Evolutionary conservation across 106 monocot species (phyloP).

Genomic region (Platanthera zijinensis): DNA sequence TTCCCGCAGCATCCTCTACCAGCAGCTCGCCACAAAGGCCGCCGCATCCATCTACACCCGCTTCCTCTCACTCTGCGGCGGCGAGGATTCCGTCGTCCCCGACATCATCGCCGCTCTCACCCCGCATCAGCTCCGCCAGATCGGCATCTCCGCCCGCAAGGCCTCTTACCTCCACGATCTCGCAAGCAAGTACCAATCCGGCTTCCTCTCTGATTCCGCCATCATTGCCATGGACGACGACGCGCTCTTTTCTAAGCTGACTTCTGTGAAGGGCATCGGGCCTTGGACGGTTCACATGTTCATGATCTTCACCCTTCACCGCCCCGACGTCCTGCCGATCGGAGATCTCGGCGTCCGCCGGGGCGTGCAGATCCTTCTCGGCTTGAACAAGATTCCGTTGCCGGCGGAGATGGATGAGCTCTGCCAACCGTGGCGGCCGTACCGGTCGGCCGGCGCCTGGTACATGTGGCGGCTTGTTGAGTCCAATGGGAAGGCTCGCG

Average conservation of each 20-base stretch:
- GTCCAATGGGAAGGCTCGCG: conserved; percentile 17
- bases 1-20: conserved; percentile 60
- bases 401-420: conserved; percentile 77
- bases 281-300: conserved; percentile 98
- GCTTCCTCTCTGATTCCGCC: conserved; percentile 43
- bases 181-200: conserved; percentile 38
- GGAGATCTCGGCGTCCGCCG: conserved; percentile 76
- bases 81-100: conserved; percentile 22
- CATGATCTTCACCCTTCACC: conserved; percentile 90
- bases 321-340: conserved; percentile 80
- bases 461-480: conserved; percentile 88
- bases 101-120: conserved; percentile 27
- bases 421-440: conserved; percentile 70
- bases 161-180: conserved; percentile 65
- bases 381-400: conserved; percentile 47
- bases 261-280: conserved; percentile 88
- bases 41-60: conserved; percentile 58
- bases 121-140: conserved; percentile 36
- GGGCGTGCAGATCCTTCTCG: conserved; percentile 73
- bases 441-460: conserved; percentile 75
- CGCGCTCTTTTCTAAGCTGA: conserved; percentile 47
- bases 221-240: conserved; percentile 43
- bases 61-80: conserved; percentile 52
- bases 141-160: conserved; percentile 58
- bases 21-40: conserved; percentile 69